phyloP scores from a whole-genome alignment of 768 basidiomycete species.

The Leccinum sublutescens region DNA sequence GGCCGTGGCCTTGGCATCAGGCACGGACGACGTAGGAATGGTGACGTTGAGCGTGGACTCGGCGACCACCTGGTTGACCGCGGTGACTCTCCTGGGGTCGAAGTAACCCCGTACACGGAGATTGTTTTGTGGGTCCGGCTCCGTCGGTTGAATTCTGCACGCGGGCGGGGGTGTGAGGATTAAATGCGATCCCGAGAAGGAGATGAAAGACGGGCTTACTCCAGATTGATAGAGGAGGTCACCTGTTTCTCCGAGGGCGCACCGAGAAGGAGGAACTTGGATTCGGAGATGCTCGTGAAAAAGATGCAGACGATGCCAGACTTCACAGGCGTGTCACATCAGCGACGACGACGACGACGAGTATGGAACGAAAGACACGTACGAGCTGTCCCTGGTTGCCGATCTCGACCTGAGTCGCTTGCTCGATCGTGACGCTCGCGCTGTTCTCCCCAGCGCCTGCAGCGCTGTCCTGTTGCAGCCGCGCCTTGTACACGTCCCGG shows the following conservation, averaged over 20 bases:
- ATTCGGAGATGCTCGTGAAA: slow-evolving; percentile 36
- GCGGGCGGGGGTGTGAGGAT: background rate
- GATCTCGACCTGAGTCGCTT: slow-evolving; percentile 25
- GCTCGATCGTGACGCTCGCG: slow-evolving; percentile 26
- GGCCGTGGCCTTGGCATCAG: slow-evolving; percentile 1
- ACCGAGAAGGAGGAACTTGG: slow-evolving; percentile 34
- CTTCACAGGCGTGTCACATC: slow-evolving; percentile 7
- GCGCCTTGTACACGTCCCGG: slow-evolving; percentile 40
- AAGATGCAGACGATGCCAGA: slow-evolving; percentile 37
- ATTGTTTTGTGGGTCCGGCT: slow-evolving; percentile 20
- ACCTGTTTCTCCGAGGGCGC: slow-evolving; percentile 32
- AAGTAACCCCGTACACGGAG: slow-evolving; percentile 29
- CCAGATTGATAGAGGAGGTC: slow-evolving; percentile 39
- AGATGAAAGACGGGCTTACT: slow-evolving; percentile 28
- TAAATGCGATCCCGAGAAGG: background rate
- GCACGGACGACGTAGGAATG: slow-evolving; percentile 23
- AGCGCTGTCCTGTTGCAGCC: slow-evolving; percentile 32
- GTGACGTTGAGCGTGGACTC: slow-evolving; percentile 25
- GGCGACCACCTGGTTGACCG: slow-evolving; percentile 35
- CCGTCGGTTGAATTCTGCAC: slow-evolving; percentile 32
- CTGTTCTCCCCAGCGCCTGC: slow-evolving; percentile 14
- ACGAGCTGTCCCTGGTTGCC: slow-evolving; percentile 30
- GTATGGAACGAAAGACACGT: background rate
- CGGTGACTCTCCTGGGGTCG: slow-evolving; percentile 33
- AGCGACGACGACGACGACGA: background rate